phyloP scores from a whole-genome alignment of 1,284 basidiomycete genomes.

The Neonothopanus nambi region DNA sequence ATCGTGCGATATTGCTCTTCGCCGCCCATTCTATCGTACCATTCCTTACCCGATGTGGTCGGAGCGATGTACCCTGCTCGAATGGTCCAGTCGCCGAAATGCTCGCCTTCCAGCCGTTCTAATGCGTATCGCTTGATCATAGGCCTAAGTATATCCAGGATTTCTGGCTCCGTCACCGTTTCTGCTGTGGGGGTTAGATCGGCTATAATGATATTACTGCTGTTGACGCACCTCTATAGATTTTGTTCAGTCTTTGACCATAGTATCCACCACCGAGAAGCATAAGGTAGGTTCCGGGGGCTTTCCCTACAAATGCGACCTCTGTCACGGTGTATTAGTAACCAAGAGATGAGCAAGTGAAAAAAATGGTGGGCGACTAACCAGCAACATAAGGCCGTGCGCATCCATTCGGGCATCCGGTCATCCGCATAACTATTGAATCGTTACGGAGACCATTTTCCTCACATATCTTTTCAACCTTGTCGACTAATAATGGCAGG shows the following conservation, averaged over 20 bases:
- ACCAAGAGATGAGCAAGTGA: not conserved
- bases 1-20: conserved; percentile 13
- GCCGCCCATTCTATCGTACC: conserved; percentile 60
- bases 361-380: conserved; percentile 30
- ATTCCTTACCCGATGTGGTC: conserved; percentile 75
- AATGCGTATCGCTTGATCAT: conserved; percentile 95
- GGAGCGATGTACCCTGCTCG: conserved; percentile 82
- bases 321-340: conserved; percentile 44
- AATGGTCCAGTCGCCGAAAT: conserved; percentile 95
- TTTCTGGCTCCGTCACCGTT: conserved; percentile 92
- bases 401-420: conserved; percentile 93
- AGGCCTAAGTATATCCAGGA: conserved; percentile 83
- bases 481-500: conserved; percentile 91
- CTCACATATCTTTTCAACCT: conserved; percentile 94
- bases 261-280: conserved; percentile 94
- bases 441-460: conserved; percentile 91
- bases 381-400: conserved; percentile 93
- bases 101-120: conserved; percentile 88
- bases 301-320: conserved; percentile 96
- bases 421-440: conserved; percentile 98
- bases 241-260: conserved; percentile 93
- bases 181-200: conserved; percentile 46
- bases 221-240: conserved; percentile 65
- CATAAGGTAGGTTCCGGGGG: conserved; percentile 93
- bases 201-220: not conserved